phyloP scores from a whole-genome alignment of 176 grass and related monocot species.

The Rhynchospora tenuis region DNA sequence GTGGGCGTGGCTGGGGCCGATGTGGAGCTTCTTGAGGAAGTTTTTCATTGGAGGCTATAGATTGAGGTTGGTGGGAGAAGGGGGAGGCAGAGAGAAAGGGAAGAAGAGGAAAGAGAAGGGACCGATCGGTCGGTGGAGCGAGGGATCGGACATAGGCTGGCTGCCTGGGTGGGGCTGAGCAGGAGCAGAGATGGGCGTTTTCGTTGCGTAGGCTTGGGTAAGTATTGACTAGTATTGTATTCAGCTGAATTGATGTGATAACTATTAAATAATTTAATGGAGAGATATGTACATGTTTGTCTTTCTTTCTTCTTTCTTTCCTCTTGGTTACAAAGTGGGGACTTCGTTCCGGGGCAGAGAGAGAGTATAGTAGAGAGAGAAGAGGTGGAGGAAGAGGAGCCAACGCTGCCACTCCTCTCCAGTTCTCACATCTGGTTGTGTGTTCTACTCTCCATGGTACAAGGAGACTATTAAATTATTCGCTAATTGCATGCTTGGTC shows the following conservation, averaged over 20 bases:
- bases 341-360: slow-evolving; percentile 4
- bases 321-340: slow-evolving; percentile 8
- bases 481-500: background rate
- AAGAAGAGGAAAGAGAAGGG: slow-evolving; percentile 26
- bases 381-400: background rate
- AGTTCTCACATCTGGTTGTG: background rate
- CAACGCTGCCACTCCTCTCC: slow-evolving; percentile 1
- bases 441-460: background rate
- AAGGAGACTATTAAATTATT: background rate
- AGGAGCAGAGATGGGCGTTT: slow-evolving; percentile 10
- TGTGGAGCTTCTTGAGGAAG: slow-evolving; percentile 96
- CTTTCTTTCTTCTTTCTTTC: slow-evolving; percentile 9
- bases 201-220: slow-evolving; percentile 2
- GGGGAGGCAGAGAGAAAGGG: slow-evolving; percentile 19
- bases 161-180: slow-evolving; percentile 18
- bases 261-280: slow-evolving; percentile 19
- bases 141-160: slow-evolving; percentile 71
- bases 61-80: slow-evolving; percentile 7
- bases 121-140: slow-evolving; percentile 42
- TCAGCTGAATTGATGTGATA: background rate
- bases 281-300: slow-evolving; percentile 34
- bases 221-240: background rate
- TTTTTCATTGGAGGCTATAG: slow-evolving; percentile 62
- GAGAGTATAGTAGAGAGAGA: background rate
- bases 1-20: slow-evolving; percentile 40